phyloP scores from a whole-genome alignment of 2,329 filamentous ascomycete genomes.

The Cercospora sojina region DNA sequence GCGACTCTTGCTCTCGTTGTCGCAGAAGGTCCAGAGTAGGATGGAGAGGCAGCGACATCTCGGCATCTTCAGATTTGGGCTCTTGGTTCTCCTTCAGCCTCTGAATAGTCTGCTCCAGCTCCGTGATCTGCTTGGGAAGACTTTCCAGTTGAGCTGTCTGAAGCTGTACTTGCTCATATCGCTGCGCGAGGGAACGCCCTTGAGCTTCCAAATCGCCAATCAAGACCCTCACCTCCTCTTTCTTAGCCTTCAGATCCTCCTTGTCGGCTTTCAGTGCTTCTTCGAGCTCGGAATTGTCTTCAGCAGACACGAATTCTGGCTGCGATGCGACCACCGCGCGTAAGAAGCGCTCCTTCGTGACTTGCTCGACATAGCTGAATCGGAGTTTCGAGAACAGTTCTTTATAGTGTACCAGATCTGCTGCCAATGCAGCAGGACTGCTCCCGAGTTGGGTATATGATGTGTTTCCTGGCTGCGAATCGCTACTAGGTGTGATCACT shows the following conservation, averaged over 20 bases:
- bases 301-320: slow-evolving; percentile 75
- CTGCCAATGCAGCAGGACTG: slow-evolving; percentile 70
- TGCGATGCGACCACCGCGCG: slow-evolving; percentile 88
- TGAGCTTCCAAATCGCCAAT: slow-evolving; percentile 69
- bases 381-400: slow-evolving; percentile 94
- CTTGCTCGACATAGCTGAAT: slow-evolving; percentile 96
- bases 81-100: slow-evolving; percentile 43
- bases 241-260: slow-evolving; percentile 72
- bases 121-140: slow-evolving; percentile 54
- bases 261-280: slow-evolving; percentile 69
- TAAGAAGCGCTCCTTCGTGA: slow-evolving; percentile 97
- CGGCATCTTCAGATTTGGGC: slow-evolving; percentile 40
- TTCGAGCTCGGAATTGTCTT: slow-evolving; percentile 79
- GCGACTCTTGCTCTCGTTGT: slow-evolving; percentile 44
- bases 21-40: slow-evolving; percentile 44
- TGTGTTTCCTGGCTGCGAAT: slow-evolving; percentile 57
- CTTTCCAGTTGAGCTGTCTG: slow-evolving; percentile 53
- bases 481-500: slow-evolving; percentile 37
- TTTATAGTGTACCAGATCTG: slow-evolving; percentile 85
- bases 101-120: slow-evolving; percentile 52
- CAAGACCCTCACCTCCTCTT: slow-evolving; percentile 72
- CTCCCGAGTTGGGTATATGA: slow-evolving; percentile 10
- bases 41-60: slow-evolving; percentile 46
- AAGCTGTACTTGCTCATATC: slow-evolving; percentile 56
- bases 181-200: slow-evolving; percentile 57